Conservation (phyloP, 768 basidiomycete species). For the Russula emetica region DNA sequence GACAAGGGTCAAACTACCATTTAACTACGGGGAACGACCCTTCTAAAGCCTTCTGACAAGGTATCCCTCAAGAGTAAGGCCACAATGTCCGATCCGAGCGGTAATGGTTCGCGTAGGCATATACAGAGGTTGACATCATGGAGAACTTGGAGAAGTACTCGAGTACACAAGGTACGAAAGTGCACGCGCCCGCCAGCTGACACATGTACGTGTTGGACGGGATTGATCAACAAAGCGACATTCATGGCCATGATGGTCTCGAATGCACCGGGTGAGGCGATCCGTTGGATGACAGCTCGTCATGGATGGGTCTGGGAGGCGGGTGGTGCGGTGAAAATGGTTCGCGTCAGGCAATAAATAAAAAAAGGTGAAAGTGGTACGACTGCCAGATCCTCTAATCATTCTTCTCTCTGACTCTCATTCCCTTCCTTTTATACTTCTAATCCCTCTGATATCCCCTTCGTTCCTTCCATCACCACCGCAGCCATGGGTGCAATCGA, state of each 20-base stretch:
- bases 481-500: constrained; percentile 50
- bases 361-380: constrained; percentile 20
- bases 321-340: background rate
- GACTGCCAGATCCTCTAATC: background rate
- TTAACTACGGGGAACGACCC: no score
- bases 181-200: background rate
- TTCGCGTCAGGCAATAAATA: background rate
- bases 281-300: background rate
- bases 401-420: background rate
- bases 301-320: background rate
- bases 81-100: background rate
- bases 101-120: background rate
- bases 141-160: background rate
- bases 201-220: background rate
- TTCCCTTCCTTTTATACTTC: background rate
- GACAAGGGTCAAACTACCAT: background rate
- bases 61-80: background rate
- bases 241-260: background rate
- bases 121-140: background rate
- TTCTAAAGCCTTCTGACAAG: no score
- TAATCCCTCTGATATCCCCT: background rate
- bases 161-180: background rate
- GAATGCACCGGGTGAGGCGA: background rate
- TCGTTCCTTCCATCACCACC: background rate
- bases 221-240: background rate